Base-by-base conservation (phyloP, 2,329 filamentous ascomycete genomes). In the Leptographium galeiforme region DNA sequence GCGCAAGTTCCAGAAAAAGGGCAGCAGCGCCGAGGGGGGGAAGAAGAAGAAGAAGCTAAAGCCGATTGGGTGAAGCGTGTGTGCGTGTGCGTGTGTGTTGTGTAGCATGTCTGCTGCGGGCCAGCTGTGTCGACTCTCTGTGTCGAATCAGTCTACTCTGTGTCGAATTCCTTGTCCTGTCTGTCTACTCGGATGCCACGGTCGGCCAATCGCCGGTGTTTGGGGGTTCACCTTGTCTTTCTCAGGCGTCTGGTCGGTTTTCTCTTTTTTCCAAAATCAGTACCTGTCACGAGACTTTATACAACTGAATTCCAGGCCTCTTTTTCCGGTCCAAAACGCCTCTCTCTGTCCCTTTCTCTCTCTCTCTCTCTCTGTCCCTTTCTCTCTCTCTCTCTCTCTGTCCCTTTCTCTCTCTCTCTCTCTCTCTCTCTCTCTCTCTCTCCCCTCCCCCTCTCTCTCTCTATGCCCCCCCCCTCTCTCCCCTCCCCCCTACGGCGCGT, bases 1-100 rank as follows among this genome's bases (percentile, higher is more conserved):
- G 93, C 80, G 93, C 54, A 81, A 89, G 59, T 98, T 95, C 63
- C 84, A 93, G 67, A 93, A 94, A 71, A 82, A 77, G 68, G 67
- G 18, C 25, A 45, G 51, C 19, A 52, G 54, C 25, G 18, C 36
- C 10, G 25, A 19, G 18, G 67, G 65, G 16, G 63, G 65, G 8
- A 77, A 77, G 68, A 83, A 82, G 70, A 83, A 82, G 67, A 79
- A 82, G 68, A 87, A 88, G 73, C 70, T 80, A 52, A 82, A 82
- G 73, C 76, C 77, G 1, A 79, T 82, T 55, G 78, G 77, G 38
- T 81, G 63, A 72, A 43, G 18, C 2, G 52, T 40, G 14, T 19
- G 36, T 53, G 40, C 8, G 12, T 25, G 8, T 48, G 13, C n/a
- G 14, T 25, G 30, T 46, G 25, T 19, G 32, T 19, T 25, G 25